Base-by-base conservation (phyloP, 495 filamentous ascomycete species). In the Hypoxylon intermedium region DNA sequence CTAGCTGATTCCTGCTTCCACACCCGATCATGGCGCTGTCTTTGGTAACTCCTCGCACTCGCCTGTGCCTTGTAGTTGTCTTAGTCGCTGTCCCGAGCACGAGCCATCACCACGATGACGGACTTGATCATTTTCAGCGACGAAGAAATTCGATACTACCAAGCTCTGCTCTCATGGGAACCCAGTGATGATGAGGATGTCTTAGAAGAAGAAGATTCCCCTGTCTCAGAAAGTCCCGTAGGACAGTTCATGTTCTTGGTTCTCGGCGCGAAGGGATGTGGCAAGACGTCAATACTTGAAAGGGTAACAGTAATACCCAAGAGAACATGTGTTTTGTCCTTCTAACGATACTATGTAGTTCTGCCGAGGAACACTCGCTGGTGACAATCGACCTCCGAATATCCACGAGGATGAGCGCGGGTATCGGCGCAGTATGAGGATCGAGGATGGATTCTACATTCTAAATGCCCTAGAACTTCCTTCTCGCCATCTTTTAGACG, bases 201-300 rank as follows among this genome's bases (percentile, higher is more conserved):
- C 34, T 13, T 15, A 4, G 11, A 18, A 43, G 56, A 41, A 28
- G 55, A 50, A 38, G 34, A 18, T 19, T 21, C 30, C 13, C n/a
- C n/a, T n/a, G 50, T 51, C 28, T 49, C 49, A 33, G 59, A 67
- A 23, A 50, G 49, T n/a, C 53, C 68, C 7, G 63, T 55, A 0
- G 72, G 70, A 13, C 71, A 78, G 40, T 74, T 80, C 57, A 70
- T 71, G 44, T 54, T 79, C 19, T 63, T 80, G 12, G 67, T 79
- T 20, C 56, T 79, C 15, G 77, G 77, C 19, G 71, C 65, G 0
- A 72, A 75, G 9, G 74, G 72, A 0, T 67, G 66, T 38, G 76
- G 77, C 11, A 80, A 80, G 62, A 77, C 76, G 1, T 67, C 74
- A 9, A 64, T 80, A 9, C 53, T 80, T 3, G 75, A 73, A 0